Base-by-base conservation (phyloP, 495 filamentous ascomycete species). In the Chaetomidium leptoderma region DNA sequence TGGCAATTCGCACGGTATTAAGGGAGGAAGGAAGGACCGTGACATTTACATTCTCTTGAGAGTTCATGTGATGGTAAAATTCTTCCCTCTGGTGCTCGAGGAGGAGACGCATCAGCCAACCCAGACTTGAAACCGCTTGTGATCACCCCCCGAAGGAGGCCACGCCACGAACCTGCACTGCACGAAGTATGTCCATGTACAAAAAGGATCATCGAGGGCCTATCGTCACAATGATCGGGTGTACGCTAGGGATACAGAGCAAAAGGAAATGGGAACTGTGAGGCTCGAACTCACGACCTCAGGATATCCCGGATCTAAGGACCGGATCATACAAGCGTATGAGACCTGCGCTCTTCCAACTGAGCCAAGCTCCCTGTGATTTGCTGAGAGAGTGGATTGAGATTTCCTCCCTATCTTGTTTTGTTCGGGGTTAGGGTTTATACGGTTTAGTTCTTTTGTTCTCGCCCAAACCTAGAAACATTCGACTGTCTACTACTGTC, bases 231-330 rank as follows among this genome's bases (percentile, higher is more conserved):
- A n/a, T n/a, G n/a, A n/a, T n/a, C n/a, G n/a, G n/a, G n/a, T n/a
- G n/a, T n/a, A n/a, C n/a, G n/a, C n/a, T n/a, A 5, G 6, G 24
- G 14, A 30, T 3, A 24, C 23, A 5, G 17, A 36, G 42, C 29
- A 60, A 62, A 62, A 58, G 29, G 9, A 29, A 35, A 33, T 63
- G 61, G 52, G 57, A 60, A 59, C 57, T 57, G 61, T 63, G 61
- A 63, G 61, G 61, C 57, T 63, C 61, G 61, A 63, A 63, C 61
- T 63, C 61, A 63, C 61, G 61, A 63, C 61, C 61, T 63, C 53
- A 57, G 57, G 61, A 63, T 63, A 17, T 30, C 57, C 37, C 48
- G 30, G 33, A 42, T 35, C 53, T 33, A 7, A 6, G 8, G 40
- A 45, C 43, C 36, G 53, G 53, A 51, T 63, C 61, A 63, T 54